phyloP scores from a whole-genome alignment of 768 basidiomycete species.

The Mycena indigotica region DNA sequence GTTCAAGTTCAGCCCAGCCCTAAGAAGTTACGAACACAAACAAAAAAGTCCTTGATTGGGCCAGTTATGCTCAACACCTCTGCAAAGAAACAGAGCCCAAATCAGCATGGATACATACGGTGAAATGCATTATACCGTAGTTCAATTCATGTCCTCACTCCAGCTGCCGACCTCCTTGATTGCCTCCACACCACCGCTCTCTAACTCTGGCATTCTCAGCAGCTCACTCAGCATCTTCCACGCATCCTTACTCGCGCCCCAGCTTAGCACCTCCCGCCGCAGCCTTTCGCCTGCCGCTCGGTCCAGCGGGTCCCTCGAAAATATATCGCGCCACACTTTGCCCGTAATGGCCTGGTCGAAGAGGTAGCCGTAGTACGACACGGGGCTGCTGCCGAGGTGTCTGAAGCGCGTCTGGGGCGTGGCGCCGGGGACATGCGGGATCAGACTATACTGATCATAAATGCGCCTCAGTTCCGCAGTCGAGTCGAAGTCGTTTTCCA shows the following conservation, averaged over 20 bases:
- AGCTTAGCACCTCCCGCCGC: slow-evolving; percentile 71
- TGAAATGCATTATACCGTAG: no score
- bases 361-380: slow-evolving; percentile 96
- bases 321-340: slow-evolving; percentile 82
- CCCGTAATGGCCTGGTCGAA: slow-evolving; percentile 96
- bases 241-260: slow-evolving; percentile 89
- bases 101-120: no score
- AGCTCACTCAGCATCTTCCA: slow-evolving; percentile 88
- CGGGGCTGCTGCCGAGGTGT: slow-evolving; percentile 94
- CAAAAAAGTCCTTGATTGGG: no score
- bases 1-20: no score
- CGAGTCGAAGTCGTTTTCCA: slow-evolving; percentile 66
- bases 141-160: no score
- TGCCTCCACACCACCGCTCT: slow-evolving; percentile 71
- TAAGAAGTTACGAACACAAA: no score
- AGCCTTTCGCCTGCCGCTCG: slow-evolving; percentile 80
- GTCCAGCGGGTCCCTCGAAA: slow-evolving; percentile 65
- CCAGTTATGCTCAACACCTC: no score
- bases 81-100: no score
- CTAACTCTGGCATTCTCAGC: slow-evolving; percentile 63
- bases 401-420: slow-evolving; percentile 96
- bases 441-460: slow-evolving; percentile 69
- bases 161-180: slow-evolving; percentile 92
- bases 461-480: slow-evolving; percentile 65
- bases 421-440: slow-evolving; percentile 82